A percentile compares a stretch with the other conserved stretches of the same genome.
Evolutionary conservation across 768 basidiomycete species (phyloP).

Genomic region (Epithele typhae): DNA sequence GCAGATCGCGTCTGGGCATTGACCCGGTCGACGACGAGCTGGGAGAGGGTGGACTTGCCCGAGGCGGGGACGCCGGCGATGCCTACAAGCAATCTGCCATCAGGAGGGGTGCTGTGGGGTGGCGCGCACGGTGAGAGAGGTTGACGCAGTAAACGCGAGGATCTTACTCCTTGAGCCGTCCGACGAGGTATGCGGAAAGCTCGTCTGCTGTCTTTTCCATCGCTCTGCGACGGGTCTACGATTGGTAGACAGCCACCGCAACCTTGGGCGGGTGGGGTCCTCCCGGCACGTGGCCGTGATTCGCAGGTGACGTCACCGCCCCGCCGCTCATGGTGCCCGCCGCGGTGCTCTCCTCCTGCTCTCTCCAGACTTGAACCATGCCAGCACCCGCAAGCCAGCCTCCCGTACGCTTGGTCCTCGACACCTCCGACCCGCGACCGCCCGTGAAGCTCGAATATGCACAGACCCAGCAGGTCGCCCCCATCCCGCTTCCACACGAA

Average conservation of each 20-base stretch:
- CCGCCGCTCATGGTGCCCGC: no score
- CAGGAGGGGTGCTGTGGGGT: constrained; percentile 21
- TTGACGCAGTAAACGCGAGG: no score
- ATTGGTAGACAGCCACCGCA: no score
- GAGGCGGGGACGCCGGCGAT: constrained; percentile 80
- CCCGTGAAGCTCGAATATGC: neutral
- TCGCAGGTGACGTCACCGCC: no score
- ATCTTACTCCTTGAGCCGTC: constrained; percentile 27
- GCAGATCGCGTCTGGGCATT: constrained; percentile 31
- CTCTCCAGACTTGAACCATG: no score
- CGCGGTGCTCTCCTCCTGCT: no score
- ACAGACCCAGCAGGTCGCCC: constrained; percentile 1
- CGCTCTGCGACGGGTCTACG: no score
- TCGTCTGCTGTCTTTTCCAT: constrained; percentile 40
- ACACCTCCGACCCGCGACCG: neutral
- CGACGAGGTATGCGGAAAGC: constrained; percentile 35
- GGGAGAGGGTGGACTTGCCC: constrained; percentile 79
- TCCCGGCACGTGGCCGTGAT: no score
- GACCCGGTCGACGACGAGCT: constrained; percentile 46
- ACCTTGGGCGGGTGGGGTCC: no score
- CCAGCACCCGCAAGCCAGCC: no score
- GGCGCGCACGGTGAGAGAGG: no score
- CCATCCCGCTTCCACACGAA: neutral
- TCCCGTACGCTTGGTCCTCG: neutral
- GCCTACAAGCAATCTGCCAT: constrained; percentile 59